Evolutionary conservation across 2,329 filamentous ascomycete species (phyloP), one percentile per base, ranked within the genome.

Genomic region (Penicillium corylophilum): DNA sequence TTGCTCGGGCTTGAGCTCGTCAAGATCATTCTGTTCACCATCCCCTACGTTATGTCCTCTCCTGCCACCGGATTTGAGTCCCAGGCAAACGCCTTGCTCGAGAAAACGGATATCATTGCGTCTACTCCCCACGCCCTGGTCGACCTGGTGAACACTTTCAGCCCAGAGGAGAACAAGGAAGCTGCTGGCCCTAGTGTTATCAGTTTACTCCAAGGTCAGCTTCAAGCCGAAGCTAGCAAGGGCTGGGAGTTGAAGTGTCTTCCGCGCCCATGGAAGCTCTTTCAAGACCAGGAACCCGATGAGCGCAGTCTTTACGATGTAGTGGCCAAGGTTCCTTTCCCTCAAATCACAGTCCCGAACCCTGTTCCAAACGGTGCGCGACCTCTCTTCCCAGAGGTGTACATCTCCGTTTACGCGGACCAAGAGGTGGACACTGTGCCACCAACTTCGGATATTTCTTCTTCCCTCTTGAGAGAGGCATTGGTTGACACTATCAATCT

Each of bases 41-140:
- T 99, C 52, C 93, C 94, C 0, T 99, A 97, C 70, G 80, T 90
- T 48, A 86, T 96, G 80, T 83, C 86, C 9, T 84, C 89, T 2
- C 83, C 86, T 0, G 87, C 88, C 3, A 78, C 80, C 3, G 83
- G 85, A 44, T 86, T 88, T 65, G 84, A 87, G 62, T 80, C 88
- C 59, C 88, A 88, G 66, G 91, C 90, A 2, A 80, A 82, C 1
- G 85, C 89, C 42, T 78, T 97, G 47, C 85, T 99, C 69, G 89
- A 95, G 59, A 96, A 95, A 78, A 97, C 94, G 2, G 92, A 94
- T 50, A 90, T 97, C 59, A 95, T 97, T 63, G 91, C 93, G 10
- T 89, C 88, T 2, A 91, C 94, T 56, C 88, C 89, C 10, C 90
- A 96, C 69, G 82, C 88, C 2, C 80, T 97, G 31, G 92, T 96